These are phyloP conservation scores for Chaetomiaceae sp. DNA, from an alignment of 2,329 filamentous ascomycete genomes.

Conservation along the genomic window DNA sequence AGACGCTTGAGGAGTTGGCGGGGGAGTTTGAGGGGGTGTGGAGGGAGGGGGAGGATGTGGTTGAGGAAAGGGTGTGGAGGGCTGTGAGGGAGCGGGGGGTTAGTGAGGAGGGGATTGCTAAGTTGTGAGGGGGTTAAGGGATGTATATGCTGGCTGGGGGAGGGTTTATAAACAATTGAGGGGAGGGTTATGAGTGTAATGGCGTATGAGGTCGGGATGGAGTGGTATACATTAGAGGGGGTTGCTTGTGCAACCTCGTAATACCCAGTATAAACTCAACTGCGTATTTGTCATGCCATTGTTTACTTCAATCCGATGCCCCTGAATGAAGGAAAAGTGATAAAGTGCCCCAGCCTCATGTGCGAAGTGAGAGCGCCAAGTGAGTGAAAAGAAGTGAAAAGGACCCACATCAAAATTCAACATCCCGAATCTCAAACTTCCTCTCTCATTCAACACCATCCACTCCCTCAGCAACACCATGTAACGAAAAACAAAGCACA, in stretches of 20 bases:
- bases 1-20: constrained; percentile 45
- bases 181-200: not conserved
- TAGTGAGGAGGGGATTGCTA: constrained; percentile 26
- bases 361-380: constrained; percentile 10
- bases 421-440: not conserved
- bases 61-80: constrained; percentile 12
- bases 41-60: constrained; percentile 29
- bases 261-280: no score
- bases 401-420: constrained; percentile 16
- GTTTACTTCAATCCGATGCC: not conserved
- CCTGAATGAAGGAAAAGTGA: not conserved
- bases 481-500: not conserved
- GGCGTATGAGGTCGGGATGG: not conserved
- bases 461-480: not conserved
- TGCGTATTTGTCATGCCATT: no score
- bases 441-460: not conserved
- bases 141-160: constrained; percentile 12
- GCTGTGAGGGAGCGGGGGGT: constrained; percentile 21
- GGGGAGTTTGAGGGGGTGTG: constrained; percentile 44
- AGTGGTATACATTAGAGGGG: no score
- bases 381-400: not conserved
- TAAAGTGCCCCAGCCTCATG: no score
- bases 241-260: no score
- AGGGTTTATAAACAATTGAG: no score
- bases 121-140: constrained; percentile 25